Evolutionary conservation across 2,329 filamentous ascomycete genomes (phyloP), one percentile per base, ranked within the genome.

Genomic region (Aspergillus oerlinghausenensis): DNA sequence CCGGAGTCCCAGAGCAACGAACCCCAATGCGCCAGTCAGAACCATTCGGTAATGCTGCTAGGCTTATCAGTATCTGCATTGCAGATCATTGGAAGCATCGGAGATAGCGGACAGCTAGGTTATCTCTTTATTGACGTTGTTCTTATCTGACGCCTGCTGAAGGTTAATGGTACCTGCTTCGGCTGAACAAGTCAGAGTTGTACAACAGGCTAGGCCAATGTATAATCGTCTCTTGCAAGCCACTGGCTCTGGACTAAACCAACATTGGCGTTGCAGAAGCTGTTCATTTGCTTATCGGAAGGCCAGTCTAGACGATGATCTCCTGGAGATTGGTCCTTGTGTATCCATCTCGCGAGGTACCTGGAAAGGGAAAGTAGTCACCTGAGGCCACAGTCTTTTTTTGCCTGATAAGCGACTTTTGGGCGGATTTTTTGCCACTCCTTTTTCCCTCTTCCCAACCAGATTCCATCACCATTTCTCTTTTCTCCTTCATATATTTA

Each of bases 281-380:
- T 23, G 9, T 21, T 21, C 21, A 4, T 42, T 21, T 42, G 17
- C 14, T 42, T 42, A 10, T n/a, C 40, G 9, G 40, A 42, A 14
- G 29, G 29, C 40, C 21, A 42, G 40, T 42, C 19, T 21, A 42
- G n/a, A 43, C 21, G 21, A 43, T 21, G 40, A 21, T 21, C n/a
- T 17, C 32, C 32, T 38, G 40, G 21, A 21, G n/a, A 21, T 6
- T 19, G 2, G 19, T n/a, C 25, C 21, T 19, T 9, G 2, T 23
- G n/a, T 23, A 21, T n/a, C n/a, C 10, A 21, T 21, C 40, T 43
- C 40, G 1, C 9, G 40, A 43, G 40, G 50, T 52, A 25, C n/a
- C 50, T 26, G n/a, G 26, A 51, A 51, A 35, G 21, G 49, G 49
- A 42, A 51, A n/a, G 11, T 23, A 38, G 52, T 54, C 52, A 54